Base-by-base conservation (phyloP, 768 basidiomycete species). In the Mycena rosella region DNA sequence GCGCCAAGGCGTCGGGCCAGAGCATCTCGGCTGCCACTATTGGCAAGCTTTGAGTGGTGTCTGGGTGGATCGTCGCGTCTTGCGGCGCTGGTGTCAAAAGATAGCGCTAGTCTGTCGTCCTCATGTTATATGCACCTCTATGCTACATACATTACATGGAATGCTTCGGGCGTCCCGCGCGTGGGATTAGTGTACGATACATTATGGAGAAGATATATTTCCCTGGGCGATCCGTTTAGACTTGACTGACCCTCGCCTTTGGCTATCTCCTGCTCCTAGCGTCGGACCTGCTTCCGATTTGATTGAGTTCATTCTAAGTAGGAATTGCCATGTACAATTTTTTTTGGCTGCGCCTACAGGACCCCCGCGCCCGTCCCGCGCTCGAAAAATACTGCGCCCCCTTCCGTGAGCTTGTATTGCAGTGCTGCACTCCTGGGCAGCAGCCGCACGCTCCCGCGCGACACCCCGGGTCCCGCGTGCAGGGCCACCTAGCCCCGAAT, bases 1-100 rank as follows among this genome's bases (percentile, higher is more conserved):
- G 96, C 71, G 96, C 96, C 69, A 97, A 96, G 88, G 95, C 94
- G 73, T 83, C 91, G 67, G 96, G 96, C 56, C 89, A 89, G 78
- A 88, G 78, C 69, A 76, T 88, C 67, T 82, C 84, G 52, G 86
- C 86, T 60, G 83, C 89, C 29, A 74, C 83, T 57, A 81, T 89
- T 45, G 82, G 85, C 78, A 93, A 92, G 83, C 89, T 94, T 72
- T 94, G 82, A 86, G 68, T 56, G 17, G 14, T 15, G 32, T 5
- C 11, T 34, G 32, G 32, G 32, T 34, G 11, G 5, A 34, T 15
- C 17, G 38, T 40, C 38, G 38, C 30, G 6, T 13, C 27, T 20
- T 34, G 54, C 40, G 20, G 27, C 5, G 24, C 26, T 30, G 44
- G 30, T 40, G 27, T 30, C 29, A 51, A 52, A 52, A 32, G 54